Conservation (phyloP, 805 yeast species). For the Metschnikowia vanudenii region DNA sequence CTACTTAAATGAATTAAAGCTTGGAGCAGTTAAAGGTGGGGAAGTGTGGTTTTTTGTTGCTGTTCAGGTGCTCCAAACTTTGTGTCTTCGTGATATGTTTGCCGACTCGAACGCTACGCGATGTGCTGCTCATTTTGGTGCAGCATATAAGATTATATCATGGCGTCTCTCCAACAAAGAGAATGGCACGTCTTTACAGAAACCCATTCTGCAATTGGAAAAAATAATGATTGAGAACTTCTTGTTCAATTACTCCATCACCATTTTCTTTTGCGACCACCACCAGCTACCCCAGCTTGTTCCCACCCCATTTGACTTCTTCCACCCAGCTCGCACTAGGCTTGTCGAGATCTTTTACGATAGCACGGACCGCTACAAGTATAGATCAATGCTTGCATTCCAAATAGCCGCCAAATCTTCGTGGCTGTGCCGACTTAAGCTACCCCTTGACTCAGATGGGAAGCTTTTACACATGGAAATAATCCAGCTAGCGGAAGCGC, state of each 20-base stretch:
- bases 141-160: conserved; percentile 11
- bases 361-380: conserved; percentile 9
- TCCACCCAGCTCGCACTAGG: conserved; percentile 5
- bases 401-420: conserved; percentile 20
- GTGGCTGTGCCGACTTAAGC: conserved; percentile 20
- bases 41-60: conserved; percentile 21
- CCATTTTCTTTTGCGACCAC: conserved; percentile 18
- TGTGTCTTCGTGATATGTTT: conserved; percentile 16
- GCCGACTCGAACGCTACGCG: conserved; percentile 16
- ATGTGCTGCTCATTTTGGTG: conserved; percentile 18
- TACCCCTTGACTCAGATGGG: conserved; percentile 7
- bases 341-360: conserved; percentile 8
- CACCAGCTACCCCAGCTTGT: conserved; percentile 9
- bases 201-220: conserved; percentile 12
- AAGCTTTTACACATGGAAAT: conserved; percentile 5
- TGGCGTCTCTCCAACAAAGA: conserved; percentile 1
- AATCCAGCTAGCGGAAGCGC: conserved; percentile 9
- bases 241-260: conserved; percentile 18
- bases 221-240: conserved; percentile 17
- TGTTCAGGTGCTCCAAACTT: conserved; percentile 18
- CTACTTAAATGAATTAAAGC: conserved; percentile 10
- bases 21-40: conserved; percentile 7
- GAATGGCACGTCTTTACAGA: background rate
- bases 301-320: conserved; percentile 16
- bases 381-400: conserved; percentile 16